A percentile compares a stretch with the other conserved stretches of the same genome.
Conservation (phyloP, 108 stramenopile species). For the Heterococcus sp. region DNA sequence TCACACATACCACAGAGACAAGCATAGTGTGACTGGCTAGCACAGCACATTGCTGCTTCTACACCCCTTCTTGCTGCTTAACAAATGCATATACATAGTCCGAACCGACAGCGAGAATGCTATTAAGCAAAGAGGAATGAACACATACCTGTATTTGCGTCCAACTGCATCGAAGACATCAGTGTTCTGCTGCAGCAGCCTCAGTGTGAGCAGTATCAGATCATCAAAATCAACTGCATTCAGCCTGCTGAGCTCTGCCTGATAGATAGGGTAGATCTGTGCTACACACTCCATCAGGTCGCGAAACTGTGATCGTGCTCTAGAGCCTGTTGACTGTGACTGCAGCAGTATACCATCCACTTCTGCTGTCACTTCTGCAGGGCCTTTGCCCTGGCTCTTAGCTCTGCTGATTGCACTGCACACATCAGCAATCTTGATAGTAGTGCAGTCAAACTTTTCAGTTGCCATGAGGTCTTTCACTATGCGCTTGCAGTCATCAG, state of each 20-base stretch:
- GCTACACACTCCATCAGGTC: too few relatives aligned
- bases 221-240: conserved; percentile 89
- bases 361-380: conserved; percentile 8
- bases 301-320: too few relatives aligned
- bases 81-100: not conserved
- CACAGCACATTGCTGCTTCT: too few relatives aligned
- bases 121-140: not conserved
- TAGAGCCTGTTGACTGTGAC: too few relatives aligned
- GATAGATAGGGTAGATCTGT: conserved; percentile 64
- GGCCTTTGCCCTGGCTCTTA: conserved; percentile 29
- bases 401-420: conserved; percentile 11
- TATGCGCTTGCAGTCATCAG: conserved; percentile 16
- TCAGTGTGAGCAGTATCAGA: conserved; percentile 72
- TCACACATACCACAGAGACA: too few relatives aligned
- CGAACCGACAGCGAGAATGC: not conserved
- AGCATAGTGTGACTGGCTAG: too few relatives aligned
- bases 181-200: conserved; percentile 56
- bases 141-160: not conserved
- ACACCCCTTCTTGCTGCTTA: too few relatives aligned
- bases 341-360: too few relatives aligned
- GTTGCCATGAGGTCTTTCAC: conserved; percentile 8
- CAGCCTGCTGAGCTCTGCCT: conserved; percentile 59
- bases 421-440: not conserved
- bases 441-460: not conserved
- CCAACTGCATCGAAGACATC: not conserved